Percentiles rank a stretch among this genome's conserved stretches.
These are phyloP conservation scores for Martensiomyces pterosporus DNA, from an alignment of 192 early-diverging fungal genomes.

Conservation along the genomic window DNA sequence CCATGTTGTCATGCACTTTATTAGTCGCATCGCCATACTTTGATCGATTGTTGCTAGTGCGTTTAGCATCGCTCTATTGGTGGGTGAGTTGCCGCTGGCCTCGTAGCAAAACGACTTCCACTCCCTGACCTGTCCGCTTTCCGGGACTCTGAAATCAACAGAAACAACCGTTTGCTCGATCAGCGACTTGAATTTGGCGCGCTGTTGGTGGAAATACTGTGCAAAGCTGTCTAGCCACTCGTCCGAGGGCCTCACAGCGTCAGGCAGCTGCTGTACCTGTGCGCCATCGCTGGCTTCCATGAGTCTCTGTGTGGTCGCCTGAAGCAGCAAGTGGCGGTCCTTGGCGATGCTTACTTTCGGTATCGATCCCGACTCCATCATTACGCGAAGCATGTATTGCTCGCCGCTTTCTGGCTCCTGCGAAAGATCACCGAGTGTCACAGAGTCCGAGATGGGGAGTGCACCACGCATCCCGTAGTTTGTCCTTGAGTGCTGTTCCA, in stretches of 20 bases:
- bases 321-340: constrained; percentile 5
- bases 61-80: constrained; percentile 11
- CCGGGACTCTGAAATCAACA: constrained; percentile 9
- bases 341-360: constrained; percentile 19
- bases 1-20: constrained; percentile 38
- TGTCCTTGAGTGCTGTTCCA: too few relatives aligned
- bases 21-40: constrained; percentile 26
- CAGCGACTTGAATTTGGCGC: constrained; percentile 1
- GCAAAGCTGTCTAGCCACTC: constrained; percentile 17
- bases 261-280: constrained; percentile 4
- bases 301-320: not conserved
- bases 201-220: constrained; percentile 9
- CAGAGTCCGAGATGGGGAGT: constrained; percentile 19
- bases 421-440: constrained; percentile 21
- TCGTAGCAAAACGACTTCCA: constrained; percentile 41
- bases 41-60: constrained; percentile 34
- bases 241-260: constrained; percentile 5
- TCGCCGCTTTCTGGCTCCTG: constrained; percentile 34
- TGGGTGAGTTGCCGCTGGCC: not conserved
- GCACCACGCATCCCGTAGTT: constrained; percentile 28
- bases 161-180: constrained; percentile 7
- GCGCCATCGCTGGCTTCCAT: not conserved
- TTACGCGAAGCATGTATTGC: constrained; percentile 45
- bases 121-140: constrained; percentile 13
- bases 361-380: constrained; percentile 21